phyloP scores from a whole-genome alignment of 1,284 basidiomycete species.

The Irpex rosettiformis region DNA sequence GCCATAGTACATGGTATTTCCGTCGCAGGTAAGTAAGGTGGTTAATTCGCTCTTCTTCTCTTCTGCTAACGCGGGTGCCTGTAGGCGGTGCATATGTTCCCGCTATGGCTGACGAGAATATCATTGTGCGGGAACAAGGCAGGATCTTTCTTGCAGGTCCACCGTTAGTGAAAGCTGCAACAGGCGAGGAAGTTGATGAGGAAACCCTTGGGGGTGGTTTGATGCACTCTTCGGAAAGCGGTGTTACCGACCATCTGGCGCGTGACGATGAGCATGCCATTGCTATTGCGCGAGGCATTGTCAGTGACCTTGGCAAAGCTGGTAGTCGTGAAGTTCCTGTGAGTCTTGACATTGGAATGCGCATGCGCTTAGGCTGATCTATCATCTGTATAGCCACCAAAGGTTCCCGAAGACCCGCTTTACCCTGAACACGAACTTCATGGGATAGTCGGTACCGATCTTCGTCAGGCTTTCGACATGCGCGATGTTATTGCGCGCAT shows the following conservation, averaged over 20 bases:
- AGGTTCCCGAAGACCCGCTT: constrained; percentile 66
- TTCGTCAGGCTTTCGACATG: constrained; percentile 89
- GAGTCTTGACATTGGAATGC: constrained; percentile 21
- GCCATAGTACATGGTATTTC: constrained; percentile 93
- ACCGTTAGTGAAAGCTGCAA: constrained; percentile 92
- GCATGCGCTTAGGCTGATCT: neutral
- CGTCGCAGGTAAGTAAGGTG: constrained; percentile 71
- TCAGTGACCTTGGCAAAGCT: constrained; percentile 75
- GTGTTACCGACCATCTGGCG: constrained; percentile 92
- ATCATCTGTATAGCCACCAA: constrained; percentile 49
- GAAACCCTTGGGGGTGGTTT: constrained; percentile 89
- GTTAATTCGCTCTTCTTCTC: too few relatives aligned
- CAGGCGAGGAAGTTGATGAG: constrained; percentile 91
- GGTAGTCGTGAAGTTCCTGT: constrained; percentile 48
- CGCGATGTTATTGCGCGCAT: constrained; percentile 89
- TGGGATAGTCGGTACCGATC: constrained; percentile 88
- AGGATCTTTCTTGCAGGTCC: constrained; percentile 96
- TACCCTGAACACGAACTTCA: constrained; percentile 83
- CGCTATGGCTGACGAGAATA: constrained; percentile 95
- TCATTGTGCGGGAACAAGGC: constrained; percentile 93
- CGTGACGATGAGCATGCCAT: constrained; percentile 88
- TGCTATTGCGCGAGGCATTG: constrained; percentile 76
- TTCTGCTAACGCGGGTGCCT: too few relatives aligned
- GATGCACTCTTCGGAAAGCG: constrained; percentile 94
- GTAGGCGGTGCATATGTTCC: constrained; percentile 89